These are phyloP conservation scores for Penicillium sp. DNA, from an alignment of 2,329 filamentous ascomycete species.

Conservation along the genomic window DNA sequence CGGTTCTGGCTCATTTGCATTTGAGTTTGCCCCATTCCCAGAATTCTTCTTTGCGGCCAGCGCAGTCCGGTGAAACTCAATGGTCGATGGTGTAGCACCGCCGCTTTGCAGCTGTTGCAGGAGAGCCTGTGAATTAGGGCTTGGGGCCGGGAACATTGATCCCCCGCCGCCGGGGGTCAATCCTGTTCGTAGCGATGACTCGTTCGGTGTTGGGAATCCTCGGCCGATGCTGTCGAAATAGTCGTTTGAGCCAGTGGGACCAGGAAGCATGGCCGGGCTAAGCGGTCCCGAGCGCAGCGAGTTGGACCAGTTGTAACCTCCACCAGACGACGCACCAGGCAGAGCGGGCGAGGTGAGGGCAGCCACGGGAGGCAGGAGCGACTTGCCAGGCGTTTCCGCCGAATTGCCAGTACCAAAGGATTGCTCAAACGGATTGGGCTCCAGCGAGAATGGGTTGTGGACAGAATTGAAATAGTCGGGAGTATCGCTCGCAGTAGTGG, in stretches of 20 bases:
- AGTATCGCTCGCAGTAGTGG: constrained; percentile 50
- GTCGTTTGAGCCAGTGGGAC: constrained; percentile 65
- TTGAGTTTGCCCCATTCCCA: constrained; percentile 39
- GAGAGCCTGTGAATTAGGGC: constrained; percentile 76
- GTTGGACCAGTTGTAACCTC: constrained; percentile 71
- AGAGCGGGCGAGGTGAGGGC: constrained; percentile 85
- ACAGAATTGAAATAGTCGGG: constrained; percentile 65
- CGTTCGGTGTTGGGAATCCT: constrained; percentile 91
- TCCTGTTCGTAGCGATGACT: constrained; percentile 85
- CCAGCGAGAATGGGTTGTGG: constrained; percentile 52
- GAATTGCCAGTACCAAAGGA: constrained; percentile 65
- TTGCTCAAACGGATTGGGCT: constrained; percentile 95
- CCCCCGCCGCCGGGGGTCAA: constrained; percentile 90
- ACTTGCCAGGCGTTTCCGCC: constrained; percentile 73
- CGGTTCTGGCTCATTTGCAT: constrained; percentile 36
- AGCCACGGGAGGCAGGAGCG: constrained; percentile 80
- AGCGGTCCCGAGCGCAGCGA: constrained; percentile 86
- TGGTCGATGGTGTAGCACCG: constrained; percentile 78
- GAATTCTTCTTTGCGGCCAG: constrained; percentile 64
- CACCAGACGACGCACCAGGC: constrained; percentile 65
- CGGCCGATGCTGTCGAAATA: constrained; percentile 85
- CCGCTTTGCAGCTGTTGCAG: constrained; percentile 73
- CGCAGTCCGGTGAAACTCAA: constrained; percentile 93
- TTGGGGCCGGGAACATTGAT: constrained; percentile 93
- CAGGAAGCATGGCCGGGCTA: constrained; percentile 95